Evolutionary conservation across 495 filamentous ascomycete species (phyloP).

Genomic region (Hypoxylon rickii): DNA sequence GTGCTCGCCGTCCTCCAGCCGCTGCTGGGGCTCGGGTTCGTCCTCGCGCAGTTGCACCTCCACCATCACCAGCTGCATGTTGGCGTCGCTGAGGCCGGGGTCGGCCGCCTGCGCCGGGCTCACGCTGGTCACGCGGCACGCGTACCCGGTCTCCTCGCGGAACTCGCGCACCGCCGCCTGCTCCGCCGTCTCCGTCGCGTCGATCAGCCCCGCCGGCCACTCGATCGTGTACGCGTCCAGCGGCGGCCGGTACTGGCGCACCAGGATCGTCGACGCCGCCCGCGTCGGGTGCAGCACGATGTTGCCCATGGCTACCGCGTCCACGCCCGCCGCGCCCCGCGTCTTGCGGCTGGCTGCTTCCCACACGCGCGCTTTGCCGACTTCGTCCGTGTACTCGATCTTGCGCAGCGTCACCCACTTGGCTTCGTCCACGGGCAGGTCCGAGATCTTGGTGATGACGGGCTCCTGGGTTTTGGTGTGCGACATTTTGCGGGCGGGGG

Average conservation of each 20-base stretch:
- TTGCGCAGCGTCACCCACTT: slow-evolving; percentile 58
- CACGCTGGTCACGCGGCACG: slow-evolving; percentile 37
- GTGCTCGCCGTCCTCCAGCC: slow-evolving; percentile 82
- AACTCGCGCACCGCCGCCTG: slow-evolving; percentile 82
- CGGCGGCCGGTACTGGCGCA: slow-evolving; percentile 74
- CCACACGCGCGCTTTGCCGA: slow-evolving; percentile 56
- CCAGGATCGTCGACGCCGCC: slow-evolving; percentile 54
- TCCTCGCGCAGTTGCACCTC: slow-evolving; percentile 67
- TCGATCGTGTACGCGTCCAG: slow-evolving; percentile 78
- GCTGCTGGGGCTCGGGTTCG: slow-evolving; percentile 64
- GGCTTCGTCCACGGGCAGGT: slow-evolving; percentile 50
- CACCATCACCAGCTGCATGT: slow-evolving; percentile 79
- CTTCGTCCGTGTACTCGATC: slow-evolving; percentile 57
- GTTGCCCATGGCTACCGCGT: slow-evolving; percentile 61
- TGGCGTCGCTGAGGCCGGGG: slow-evolving; percentile 80
- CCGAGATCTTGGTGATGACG: slow-evolving; percentile 49
- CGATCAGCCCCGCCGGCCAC: slow-evolving; percentile 82
- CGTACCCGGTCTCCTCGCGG: slow-evolving; percentile 88
- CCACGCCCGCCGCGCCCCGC: slow-evolving; percentile 52
- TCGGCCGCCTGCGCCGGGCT: slow-evolving; percentile 48
- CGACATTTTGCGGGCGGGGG: slow-evolving; percentile 20
- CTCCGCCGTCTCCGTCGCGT: slow-evolving; percentile 76
- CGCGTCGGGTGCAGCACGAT: slow-evolving; percentile 55
- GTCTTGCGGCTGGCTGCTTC: slow-evolving; percentile 60
- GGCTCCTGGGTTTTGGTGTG: slow-evolving; percentile 48